Evolutionary conservation across 2,329 filamentous ascomycete species (phyloP).

Genomic region (Tolypocladium pustulatum): DNA sequence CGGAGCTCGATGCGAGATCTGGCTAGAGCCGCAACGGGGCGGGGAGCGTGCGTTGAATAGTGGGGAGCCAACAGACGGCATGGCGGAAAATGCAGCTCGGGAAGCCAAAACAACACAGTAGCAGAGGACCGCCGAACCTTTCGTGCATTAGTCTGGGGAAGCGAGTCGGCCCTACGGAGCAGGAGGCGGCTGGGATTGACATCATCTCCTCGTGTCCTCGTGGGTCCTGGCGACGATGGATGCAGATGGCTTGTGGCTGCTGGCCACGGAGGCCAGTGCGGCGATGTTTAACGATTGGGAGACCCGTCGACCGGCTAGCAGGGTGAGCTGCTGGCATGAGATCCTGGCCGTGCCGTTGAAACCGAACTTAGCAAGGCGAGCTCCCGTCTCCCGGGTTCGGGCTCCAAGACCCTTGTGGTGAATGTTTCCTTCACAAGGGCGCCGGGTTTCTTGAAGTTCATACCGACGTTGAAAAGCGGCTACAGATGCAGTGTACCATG

Average conservation of each 20-base stretch:
- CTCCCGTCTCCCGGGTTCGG: background rate
- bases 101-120: background rate
- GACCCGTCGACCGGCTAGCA: background rate
- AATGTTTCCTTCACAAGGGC: background rate
- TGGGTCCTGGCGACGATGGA: background rate
- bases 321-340: background rate
- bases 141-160: background rate
- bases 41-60: slow-evolving; percentile 1
- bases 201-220: background rate
- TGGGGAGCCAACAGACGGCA: background rate
- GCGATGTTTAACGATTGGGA: background rate
- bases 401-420: background rate
- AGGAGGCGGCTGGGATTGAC: background rate
- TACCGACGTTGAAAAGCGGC: background rate
- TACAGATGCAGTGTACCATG: background rate
- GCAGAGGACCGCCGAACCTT: background rate
- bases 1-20: slow-evolving; percentile 5
- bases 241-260: background rate
- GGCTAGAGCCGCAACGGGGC: slow-evolving; percentile 1
- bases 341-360: background rate
- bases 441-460: background rate
- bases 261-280: background rate
- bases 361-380: background rate
- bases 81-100: background rate
- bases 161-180: background rate